Conservation (phyloP, 305 asterid genomes). For the Lippia alba region DNA sequence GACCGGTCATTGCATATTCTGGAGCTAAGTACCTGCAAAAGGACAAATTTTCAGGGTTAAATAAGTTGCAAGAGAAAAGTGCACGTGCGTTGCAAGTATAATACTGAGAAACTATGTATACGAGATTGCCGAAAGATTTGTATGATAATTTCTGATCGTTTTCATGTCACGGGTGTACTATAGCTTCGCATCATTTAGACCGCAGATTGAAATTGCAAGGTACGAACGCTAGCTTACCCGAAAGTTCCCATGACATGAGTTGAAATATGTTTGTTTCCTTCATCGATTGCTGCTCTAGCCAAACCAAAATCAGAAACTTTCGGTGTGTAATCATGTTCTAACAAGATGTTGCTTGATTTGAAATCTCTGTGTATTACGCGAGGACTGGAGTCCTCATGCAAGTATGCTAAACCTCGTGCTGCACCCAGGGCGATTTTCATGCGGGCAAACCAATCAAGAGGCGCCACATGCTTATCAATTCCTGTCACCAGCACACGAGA, state of each 20-base stretch:
- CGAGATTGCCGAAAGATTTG: too few relatives aligned
- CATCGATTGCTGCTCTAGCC: constrained; percentile 89
- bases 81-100: too few relatives aligned
- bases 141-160: too few relatives aligned
- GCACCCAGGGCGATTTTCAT: constrained; percentile 91
- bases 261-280: constrained; percentile 69
- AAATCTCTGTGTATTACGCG: constrained; percentile 95
- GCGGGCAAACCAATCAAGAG: constrained; percentile 83
- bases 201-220: too few relatives aligned
- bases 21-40: constrained; percentile 87
- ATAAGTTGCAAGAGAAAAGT: not conserved
- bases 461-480: constrained; percentile 61
- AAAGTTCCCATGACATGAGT: constrained; percentile 98
- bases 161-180: too few relatives aligned
- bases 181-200: too few relatives aligned
- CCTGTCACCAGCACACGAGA: constrained; percentile 49
- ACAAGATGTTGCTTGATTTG: constrained; percentile 88
- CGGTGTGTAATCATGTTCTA: constrained; percentile 83
- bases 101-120: too few relatives aligned
- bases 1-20: constrained; percentile 98
- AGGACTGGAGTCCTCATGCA: constrained; percentile 97
- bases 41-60: constrained; percentile 9
- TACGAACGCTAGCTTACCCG: constrained; percentile 53
- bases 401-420: constrained; percentile 87
- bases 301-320: constrained; percentile 95